A percentile compares a stretch with the other conserved stretches of the same genome.
Evolutionary conservation across 129 eudicot genomes (phyloP).

Genomic region (Flaveria bidentis): DNA sequence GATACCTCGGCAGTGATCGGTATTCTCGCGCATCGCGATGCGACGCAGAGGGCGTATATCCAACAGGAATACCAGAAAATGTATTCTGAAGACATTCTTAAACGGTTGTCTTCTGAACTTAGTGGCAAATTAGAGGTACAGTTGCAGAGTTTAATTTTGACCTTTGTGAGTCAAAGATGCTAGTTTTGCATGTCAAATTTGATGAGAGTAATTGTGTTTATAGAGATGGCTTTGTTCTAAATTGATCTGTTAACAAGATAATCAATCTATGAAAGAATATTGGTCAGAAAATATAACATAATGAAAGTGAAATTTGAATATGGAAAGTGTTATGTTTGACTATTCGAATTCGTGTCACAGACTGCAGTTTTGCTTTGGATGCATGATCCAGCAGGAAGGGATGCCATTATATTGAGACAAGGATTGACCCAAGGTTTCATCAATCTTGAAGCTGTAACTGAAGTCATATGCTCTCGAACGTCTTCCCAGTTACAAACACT

Average conservation of each 20-base stretch:
- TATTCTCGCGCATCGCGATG: constrained; percentile 55
- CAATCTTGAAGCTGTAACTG: constrained; percentile 51
- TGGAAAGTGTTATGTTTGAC: constrained; percentile 24
- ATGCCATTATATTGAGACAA: constrained; percentile 47
- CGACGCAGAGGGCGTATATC: constrained; percentile 43
- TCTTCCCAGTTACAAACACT: constrained; percentile 42
- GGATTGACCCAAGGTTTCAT: constrained; percentile 34
- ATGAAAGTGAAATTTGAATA: constrained; percentile 17
- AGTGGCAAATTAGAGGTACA: constrained; percentile 42
- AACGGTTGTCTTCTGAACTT: constrained; percentile 52
- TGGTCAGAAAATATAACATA: neutral
- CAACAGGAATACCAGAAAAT: constrained; percentile 45
- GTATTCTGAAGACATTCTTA: constrained; percentile 48
- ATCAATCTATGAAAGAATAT: neutral
- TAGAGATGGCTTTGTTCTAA: neutral
- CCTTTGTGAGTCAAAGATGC: constrained; percentile 2
- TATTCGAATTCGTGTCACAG: constrained; percentile 26
- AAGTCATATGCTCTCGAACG: constrained; percentile 58
- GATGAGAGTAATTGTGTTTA: neutral
- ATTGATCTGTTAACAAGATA: neutral
- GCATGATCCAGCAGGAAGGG: constrained; percentile 70
- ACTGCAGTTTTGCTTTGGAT: constrained; percentile 67
- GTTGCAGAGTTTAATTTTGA: constrained; percentile 7
- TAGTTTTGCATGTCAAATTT: neutral
- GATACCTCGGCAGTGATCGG: constrained; percentile 46